A percentile compares a stretch with the other conserved stretches of the same genome.
Conservation (phyloP, 202 grass and related monocot species). For the Carex sylvatica region DNA sequence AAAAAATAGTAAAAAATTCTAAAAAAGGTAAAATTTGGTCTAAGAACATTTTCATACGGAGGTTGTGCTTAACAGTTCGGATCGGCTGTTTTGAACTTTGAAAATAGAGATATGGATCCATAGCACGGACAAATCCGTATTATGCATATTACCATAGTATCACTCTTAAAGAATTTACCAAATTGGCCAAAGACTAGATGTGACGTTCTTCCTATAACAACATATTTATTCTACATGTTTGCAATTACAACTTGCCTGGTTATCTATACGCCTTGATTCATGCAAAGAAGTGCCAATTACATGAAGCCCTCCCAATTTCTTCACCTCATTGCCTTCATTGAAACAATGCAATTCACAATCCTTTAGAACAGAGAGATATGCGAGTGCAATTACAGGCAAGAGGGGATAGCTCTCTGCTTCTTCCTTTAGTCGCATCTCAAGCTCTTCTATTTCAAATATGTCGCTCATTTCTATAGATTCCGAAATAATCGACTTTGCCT, state of each 20-base stretch:
- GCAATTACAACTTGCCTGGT: constrained; percentile 65
- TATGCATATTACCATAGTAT: no score
- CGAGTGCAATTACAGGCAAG: constrained; percentile 60
- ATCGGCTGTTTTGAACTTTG: no score
- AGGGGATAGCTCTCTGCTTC: constrained; percentile 67
- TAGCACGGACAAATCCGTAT: no score
- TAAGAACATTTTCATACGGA: no score
- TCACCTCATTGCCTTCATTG: constrained; percentile 78
- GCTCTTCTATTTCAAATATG: constrained; percentile 55
- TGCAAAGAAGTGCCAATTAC: constrained; percentile 96
- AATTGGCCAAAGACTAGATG: background rate
- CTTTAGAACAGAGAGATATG: constrained; percentile 68
- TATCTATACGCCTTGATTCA: constrained; percentile 95
- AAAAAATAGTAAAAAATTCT: no score
- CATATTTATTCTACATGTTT: background rate
- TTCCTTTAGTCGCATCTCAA: constrained; percentile 50
- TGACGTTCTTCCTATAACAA: background rate
- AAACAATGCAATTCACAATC: constrained; percentile 87
- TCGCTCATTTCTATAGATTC: constrained; percentile 85
- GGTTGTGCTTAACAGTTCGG: no score
- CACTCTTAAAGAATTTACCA: background rate
- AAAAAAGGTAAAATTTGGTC: no score
- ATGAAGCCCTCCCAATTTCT: constrained; percentile 91
- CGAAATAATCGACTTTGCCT: constrained; percentile 60
- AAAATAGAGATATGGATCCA: no score